These are phyloP conservation scores for Suhomyces kilbournensis DNA, from an alignment of 805 yeast species.

Conservation along the genomic window DNA sequence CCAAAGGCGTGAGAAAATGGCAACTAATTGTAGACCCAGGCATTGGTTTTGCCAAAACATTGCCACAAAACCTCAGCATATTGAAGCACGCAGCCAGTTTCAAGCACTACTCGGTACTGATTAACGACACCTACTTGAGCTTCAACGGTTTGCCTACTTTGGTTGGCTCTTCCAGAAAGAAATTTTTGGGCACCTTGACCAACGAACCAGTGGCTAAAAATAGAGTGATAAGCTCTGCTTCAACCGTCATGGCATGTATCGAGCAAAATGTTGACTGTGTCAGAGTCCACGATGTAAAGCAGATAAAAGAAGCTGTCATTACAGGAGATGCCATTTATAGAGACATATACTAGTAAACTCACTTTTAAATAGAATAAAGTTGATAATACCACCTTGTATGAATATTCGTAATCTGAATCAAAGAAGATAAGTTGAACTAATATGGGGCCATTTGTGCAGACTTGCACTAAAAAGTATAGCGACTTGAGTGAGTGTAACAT, in stretches of 20 bases:
- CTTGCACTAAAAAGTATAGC: no score
- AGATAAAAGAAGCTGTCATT: slow-evolving; percentile 42
- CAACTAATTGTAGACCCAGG: slow-evolving; percentile 94
- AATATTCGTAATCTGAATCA: no score
- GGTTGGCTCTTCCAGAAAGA: slow-evolving; percentile 86
- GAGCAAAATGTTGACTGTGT: slow-evolving; percentile 76
- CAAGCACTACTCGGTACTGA: slow-evolving; percentile 46
- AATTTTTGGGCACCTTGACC: slow-evolving; percentile 75
- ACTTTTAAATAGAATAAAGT: no score
- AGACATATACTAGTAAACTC: slow-evolving; percentile 2
- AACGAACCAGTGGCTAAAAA: slow-evolving; percentile 53
- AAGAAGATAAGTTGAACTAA: no score
- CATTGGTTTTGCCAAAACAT: slow-evolving; percentile 87
- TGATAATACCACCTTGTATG: no score
- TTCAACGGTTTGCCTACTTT: slow-evolving; percentile 63
- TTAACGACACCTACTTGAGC: slow-evolving; percentile 33
- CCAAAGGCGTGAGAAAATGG: slow-evolving; percentile 76
- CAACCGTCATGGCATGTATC: slow-evolving; percentile 69
- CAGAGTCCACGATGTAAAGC: slow-evolving; percentile 81
- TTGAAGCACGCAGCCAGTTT: slow-evolving; percentile 49
- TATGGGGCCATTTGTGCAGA: no score
- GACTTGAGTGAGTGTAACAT: no score
- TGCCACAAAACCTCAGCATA: slow-evolving; percentile 64
- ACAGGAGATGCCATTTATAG: slow-evolving; percentile 76
- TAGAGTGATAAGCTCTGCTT: slow-evolving; percentile 75